Evolutionary conservation across 768 basidiomycete genomes (phyloP).

Genomic region (Suillus ampliporus): DNA sequence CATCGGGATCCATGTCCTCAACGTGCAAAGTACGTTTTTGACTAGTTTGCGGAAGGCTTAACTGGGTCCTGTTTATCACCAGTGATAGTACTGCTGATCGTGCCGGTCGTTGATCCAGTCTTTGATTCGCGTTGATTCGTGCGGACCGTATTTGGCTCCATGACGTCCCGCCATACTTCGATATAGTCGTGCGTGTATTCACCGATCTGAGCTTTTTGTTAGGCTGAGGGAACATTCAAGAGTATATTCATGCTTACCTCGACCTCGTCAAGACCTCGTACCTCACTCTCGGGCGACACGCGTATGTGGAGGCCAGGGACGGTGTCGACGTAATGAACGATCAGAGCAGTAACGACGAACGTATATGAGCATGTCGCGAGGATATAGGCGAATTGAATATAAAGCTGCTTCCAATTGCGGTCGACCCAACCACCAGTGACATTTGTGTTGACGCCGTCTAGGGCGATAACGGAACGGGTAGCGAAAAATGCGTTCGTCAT

Average conservation of each 20-base stretch:
- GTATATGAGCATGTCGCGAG: constrained; percentile 61
- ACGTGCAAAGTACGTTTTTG: background rate
- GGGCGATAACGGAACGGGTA: constrained; percentile 59
- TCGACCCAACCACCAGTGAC: constrained; percentile 74
- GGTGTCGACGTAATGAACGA: constrained; percentile 62
- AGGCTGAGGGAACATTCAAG: background rate
- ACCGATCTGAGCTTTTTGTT: constrained; percentile 51
- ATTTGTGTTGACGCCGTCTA: constrained; percentile 68
- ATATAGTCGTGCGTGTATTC: constrained; percentile 75
- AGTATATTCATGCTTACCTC: constrained; percentile 51
- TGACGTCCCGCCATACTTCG: constrained; percentile 69
- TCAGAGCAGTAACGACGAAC: constrained; percentile 62
- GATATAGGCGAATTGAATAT: constrained; percentile 74
- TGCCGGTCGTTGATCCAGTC: constrained; percentile 10
- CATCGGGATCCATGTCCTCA: constrained; percentile 17
- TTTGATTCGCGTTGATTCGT: constrained; percentile 16
- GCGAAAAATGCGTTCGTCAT: constrained; percentile 80
- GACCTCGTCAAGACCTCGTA: constrained; percentile 70
- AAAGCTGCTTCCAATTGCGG: constrained; percentile 80
- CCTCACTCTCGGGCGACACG: constrained; percentile 59
- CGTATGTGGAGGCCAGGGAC: constrained; percentile 66
- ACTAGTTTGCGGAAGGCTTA: constrained; percentile 27
- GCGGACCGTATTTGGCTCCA: constrained; percentile 49
- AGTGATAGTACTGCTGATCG: constrained; percentile 22
- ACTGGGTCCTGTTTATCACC: constrained; percentile 47